Conservation (phyloP, 768 basidiomycete species). For the Rhizopogon roseolus region DNA sequence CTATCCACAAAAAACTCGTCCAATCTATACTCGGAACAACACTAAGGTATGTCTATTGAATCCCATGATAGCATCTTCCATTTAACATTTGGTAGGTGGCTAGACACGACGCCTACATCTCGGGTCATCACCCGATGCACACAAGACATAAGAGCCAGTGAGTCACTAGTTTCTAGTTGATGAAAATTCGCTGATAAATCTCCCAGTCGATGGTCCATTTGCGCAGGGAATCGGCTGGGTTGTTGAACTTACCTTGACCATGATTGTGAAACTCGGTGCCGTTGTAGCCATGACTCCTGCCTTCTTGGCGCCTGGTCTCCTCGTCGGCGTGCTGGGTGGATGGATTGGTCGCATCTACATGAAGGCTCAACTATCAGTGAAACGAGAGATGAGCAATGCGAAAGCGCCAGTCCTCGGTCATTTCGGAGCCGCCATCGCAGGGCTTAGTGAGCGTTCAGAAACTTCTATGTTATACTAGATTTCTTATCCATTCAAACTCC, state of each 20-base stretch:
- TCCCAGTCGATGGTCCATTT: slow-evolving; percentile 31
- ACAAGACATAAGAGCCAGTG: slow-evolving; percentile 46
- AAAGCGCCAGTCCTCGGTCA: slow-evolving; percentile 45
- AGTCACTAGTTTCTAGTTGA: neutral
- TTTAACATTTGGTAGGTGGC: slow-evolving; percentile 36
- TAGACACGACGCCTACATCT: slow-evolving; percentile 47
- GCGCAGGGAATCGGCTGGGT: slow-evolving; percentile 18
- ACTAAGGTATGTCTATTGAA: slow-evolving; percentile 45
- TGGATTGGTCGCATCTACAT: slow-evolving; percentile 48
- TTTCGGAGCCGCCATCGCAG: slow-evolving; percentile 48
- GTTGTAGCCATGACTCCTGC: slow-evolving; percentile 33
- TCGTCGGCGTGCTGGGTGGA: slow-evolving; percentile 33
- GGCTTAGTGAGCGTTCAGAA: slow-evolving; percentile 30
- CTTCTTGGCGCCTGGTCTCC: slow-evolving; percentile 34
- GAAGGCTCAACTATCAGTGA: slow-evolving; percentile 49
- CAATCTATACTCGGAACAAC: slow-evolving; percentile 55
- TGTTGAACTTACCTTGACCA: slow-evolving; percentile 25
- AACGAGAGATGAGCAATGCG: slow-evolving; percentile 50
- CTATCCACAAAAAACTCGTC: slow-evolving; percentile 48
- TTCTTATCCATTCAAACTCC: neutral
- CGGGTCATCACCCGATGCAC: slow-evolving; percentile 65
- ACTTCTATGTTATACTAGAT: neutral
- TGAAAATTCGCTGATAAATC: neutral
- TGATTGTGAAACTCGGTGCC: slow-evolving; percentile 33
- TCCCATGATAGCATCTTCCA: slow-evolving; percentile 16